Percentiles rank a stretch among this genome's conserved stretches.
Evolutionary conservation across 306 rosid genomes (phyloP).

Genomic region (Glycine tomentella): DNA sequence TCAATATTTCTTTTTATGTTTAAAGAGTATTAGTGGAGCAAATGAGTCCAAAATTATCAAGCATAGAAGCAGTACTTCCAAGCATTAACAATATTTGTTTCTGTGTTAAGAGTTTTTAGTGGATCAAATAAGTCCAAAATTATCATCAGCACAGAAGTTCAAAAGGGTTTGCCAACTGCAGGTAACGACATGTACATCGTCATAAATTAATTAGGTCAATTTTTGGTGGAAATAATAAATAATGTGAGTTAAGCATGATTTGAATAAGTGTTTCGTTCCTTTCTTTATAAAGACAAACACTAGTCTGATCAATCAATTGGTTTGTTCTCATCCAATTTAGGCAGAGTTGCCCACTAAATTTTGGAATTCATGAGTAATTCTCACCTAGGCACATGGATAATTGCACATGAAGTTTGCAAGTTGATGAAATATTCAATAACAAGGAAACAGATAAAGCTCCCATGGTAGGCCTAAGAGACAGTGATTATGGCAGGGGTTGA

Average conservation of each 20-base stretch:
- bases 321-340: constrained; percentile 23
- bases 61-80: constrained; percentile 15
- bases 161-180: constrained; percentile 10
- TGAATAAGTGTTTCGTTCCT: not conserved
- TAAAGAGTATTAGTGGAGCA: not conserved
- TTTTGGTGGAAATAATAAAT: constrained; percentile 17
- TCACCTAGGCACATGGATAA: constrained; percentile 7
- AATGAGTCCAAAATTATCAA: constrained; percentile 12
- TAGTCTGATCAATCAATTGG: constrained; percentile 4
- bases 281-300: constrained; percentile 29
- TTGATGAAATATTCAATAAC: constrained; percentile 38
- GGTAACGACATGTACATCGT: not conserved
- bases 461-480: no score
- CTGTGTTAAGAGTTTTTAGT: not conserved
- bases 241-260: not conserved
- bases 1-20: not conserved
- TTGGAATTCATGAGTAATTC: constrained; percentile 18
- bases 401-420: constrained; percentile 35
- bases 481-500: no score
- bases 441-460: constrained; percentile 7
- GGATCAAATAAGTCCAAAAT: constrained; percentile 16
- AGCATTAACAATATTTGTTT: not conserved
- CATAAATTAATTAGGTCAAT: constrained; percentile 1
- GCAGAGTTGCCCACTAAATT: constrained; percentile 9
- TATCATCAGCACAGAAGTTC: not conserved